Evolutionary conservation across 2,329 filamentous ascomycete genomes (phyloP).

Genomic region (Aureobasidium namibiae): DNA sequence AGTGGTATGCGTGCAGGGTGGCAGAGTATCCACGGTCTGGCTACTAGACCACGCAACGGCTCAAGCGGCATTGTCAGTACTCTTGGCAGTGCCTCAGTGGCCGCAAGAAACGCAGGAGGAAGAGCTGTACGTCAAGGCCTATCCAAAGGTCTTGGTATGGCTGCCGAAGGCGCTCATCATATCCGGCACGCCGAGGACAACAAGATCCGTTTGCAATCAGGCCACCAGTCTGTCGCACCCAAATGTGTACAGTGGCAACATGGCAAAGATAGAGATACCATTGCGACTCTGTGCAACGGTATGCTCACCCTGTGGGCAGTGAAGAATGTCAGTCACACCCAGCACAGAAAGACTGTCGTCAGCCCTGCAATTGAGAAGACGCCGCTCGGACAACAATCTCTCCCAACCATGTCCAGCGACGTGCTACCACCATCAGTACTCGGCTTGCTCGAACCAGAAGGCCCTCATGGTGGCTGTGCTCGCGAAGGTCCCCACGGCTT

Average conservation of each 20-base stretch:
- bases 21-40: constrained; percentile 48
- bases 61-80: constrained; percentile 25
- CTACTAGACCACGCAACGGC: constrained; percentile 43
- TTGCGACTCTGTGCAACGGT: constrained; percentile 60
- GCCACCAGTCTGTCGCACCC: constrained; percentile 42
- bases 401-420: constrained; percentile 15
- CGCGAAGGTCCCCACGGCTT: constrained; percentile 27
- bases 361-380: constrained; percentile 25
- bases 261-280: constrained; percentile 51
- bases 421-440: constrained; percentile 12
- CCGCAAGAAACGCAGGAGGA: constrained; percentile 53
- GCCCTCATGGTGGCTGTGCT: constrained; percentile 19
- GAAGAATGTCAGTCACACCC: constrained; percentile 36
- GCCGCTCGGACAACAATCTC: constrained; percentile 12
- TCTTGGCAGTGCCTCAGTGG: constrained; percentile 32
- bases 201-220: constrained; percentile 58
- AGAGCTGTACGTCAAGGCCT: constrained; percentile 66
- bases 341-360: constrained; percentile 42
- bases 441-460: constrained; percentile 13
- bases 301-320: constrained; percentile 58
- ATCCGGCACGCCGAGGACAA: constrained; percentile 69
- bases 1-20: constrained; percentile 15
- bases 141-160: constrained; percentile 65
- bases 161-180: constrained; percentile 58
- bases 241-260: constrained; percentile 59